Conservation (phyloP, 768 basidiomycete genomes). For the Russula vinacea region DNA sequence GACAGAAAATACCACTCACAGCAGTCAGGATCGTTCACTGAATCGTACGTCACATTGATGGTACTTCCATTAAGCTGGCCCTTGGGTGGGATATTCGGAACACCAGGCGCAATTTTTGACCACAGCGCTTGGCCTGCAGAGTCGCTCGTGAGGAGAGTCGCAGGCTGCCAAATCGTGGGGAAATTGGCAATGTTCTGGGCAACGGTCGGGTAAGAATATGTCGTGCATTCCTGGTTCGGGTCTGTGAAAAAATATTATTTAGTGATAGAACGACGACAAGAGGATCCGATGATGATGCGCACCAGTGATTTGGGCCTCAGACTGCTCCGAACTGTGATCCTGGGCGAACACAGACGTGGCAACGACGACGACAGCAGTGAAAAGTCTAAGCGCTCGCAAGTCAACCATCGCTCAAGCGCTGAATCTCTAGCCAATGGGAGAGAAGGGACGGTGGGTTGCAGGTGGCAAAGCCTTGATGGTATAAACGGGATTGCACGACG, state of each 20-base stretch:
- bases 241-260: constrained; percentile 1
- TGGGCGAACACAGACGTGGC: constrained; percentile 14
- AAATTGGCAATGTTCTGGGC: constrained; percentile 4
- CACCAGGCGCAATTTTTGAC: constrained; percentile 40
- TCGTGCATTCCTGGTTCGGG: constrained; percentile 22
- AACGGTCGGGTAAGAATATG: constrained; percentile 24
- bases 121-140: constrained; percentile 38
- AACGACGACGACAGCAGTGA: constrained; percentile 4
- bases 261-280: background rate
- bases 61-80: constrained; percentile 7
- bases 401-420: background rate
- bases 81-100: constrained; percentile 51
- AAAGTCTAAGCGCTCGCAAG: background rate
- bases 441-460: background rate
- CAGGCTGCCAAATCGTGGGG: constrained; percentile 21
- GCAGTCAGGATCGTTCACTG: constrained; percentile 27
- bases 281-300: background rate
- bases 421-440: background rate
- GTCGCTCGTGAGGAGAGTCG: constrained; percentile 23
- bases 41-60: constrained; percentile 12
- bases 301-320: constrained; percentile 26
- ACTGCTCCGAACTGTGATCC: constrained; percentile 21
- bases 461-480: background rate
- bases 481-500: background rate
- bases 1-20: constrained; percentile 17